phyloP scores from a whole-genome alignment of 768 basidiomycete genomes.

The Boletus vinaceobasis region DNA sequence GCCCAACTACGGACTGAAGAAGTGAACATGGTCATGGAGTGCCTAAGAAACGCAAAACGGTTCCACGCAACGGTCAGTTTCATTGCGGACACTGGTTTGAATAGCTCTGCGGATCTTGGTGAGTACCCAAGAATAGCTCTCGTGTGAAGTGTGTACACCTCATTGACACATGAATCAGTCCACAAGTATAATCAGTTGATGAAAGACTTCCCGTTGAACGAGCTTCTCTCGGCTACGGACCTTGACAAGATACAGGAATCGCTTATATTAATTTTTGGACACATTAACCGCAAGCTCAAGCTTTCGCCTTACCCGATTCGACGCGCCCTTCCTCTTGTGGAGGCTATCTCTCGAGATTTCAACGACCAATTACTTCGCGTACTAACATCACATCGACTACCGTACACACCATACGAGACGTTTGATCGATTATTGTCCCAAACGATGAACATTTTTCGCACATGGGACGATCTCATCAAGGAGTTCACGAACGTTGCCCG shows the following conservation, averaged over 20 bases:
- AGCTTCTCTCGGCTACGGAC: slow-evolving; percentile 93
- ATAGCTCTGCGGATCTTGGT: slow-evolving; percentile 89
- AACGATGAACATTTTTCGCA: slow-evolving; percentile 73
- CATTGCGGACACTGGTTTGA: slow-evolving; percentile 94
- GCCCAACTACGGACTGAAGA: slow-evolving; percentile 88
- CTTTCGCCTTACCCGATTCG: slow-evolving; percentile 96
- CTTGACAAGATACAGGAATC: slow-evolving; percentile 93
- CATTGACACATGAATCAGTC: slow-evolving; percentile 45
- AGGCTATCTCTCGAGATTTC: slow-evolving; percentile 97
- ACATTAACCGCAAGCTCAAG: slow-evolving; percentile 93
- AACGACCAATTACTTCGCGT: slow-evolving; percentile 92
- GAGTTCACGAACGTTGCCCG: slow-evolving; percentile 91
- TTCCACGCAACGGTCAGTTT: slow-evolving; percentile 98
- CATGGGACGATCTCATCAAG: slow-evolving; percentile 89
- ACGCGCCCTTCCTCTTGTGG: slow-evolving; percentile 92
- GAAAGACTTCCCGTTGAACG: slow-evolving; percentile 98
- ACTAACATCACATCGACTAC: slow-evolving; percentile 84
- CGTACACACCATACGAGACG: slow-evolving; percentile 91
- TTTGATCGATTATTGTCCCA: slow-evolving; percentile 84
- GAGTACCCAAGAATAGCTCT: slow-evolving; percentile 21
- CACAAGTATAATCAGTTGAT: slow-evolving; percentile 98
- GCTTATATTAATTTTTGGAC: slow-evolving; percentile 80
- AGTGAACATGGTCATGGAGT: slow-evolving; percentile 90
- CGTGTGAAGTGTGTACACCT: neutral
- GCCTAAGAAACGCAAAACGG: slow-evolving; percentile 91